Evolutionary conservation across 2,329 filamentous ascomycete species (phyloP), one percentile per base, ranked within the genome.

Genomic region (Aspergillus sp.): DNA sequence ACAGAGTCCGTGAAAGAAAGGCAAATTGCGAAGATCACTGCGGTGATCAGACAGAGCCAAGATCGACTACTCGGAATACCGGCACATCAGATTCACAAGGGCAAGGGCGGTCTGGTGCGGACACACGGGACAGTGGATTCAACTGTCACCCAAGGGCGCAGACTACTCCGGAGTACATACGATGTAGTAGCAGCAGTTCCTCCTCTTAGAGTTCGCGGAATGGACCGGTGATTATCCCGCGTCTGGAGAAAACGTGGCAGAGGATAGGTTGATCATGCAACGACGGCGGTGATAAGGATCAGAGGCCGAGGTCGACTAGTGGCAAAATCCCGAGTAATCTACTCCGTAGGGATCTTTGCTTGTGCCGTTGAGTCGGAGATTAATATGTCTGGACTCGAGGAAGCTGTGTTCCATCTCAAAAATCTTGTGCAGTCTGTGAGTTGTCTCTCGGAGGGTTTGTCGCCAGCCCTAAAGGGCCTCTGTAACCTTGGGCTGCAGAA

Each of bases 391-490:
- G 34, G 34, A 15, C 34, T 41, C 34, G 13, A 13, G 25, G 46
- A 48, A 48, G 46, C 19, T 25, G 46, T 48, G 19, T 17, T 41
- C 11, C 11, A 5, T 15, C 13, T 4, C 25, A n/a, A 48, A 28
- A 19, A 19, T 38, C 45, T 22, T n/a, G 43, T 55, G 30, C 53
- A 38, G 2, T n/a, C 31, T 47, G n/a, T 47, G 53, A 47, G 45
- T 30, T 57, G 47, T 57, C 54, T 19, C 38, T 47, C 55, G 25
- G 55, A 58, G 55, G 55, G 50, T 52, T 52, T 57, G n/a, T 34
- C 34, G 38, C 31, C 48, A 52, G 48, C 55, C 48, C 48, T 46
- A 58, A 38, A 19, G 34, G 38, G n/a, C 23, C 34, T 7, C 7
- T 50, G 54, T 46, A n/a, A 52, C n/a, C 25, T n/a, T 8, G 25